Base-by-base conservation (phyloP, 2,329 filamentous ascomycete species). In the Phialocephala subalpina region DNA sequence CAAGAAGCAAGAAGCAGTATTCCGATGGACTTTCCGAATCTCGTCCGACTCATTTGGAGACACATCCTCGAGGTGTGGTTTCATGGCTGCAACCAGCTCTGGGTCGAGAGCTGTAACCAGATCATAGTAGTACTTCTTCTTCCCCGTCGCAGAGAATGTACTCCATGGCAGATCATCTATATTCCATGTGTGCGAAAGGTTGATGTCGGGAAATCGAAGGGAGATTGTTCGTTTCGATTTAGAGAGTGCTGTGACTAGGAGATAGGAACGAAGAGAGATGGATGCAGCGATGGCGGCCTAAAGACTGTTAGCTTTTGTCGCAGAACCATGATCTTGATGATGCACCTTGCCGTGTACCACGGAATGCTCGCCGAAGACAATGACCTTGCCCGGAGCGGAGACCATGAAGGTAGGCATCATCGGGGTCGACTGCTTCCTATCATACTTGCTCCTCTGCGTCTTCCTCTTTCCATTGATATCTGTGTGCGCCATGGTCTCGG, bases 111-210 rank as follows among this genome's bases (percentile, higher is more conserved):
- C 85, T 14, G 93, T 97, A 61, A 96, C 91, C 57, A 94, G 84
- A 72, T 96, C 93, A 80, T 97, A 97, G 82, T 98, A 98, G 74
- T 90, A 92, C 82, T 96, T 97, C 82, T 97, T 97, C 83, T 97
- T 97, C 35, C 85, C 86, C 0, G 93, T 89, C 22, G 90, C 86
- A 25, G 90, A 88, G 80, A 99, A 99, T 18, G 86, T 80, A 8
- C 86, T 82, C 96, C 96, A 99, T 0, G 96, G 96, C 47, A 99
- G 83, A 9, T 92, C 87, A 78, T 97, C 92, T 70, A 99, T 97
- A 77, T 96, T 89, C 96, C 96, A 99, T 0, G 92, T 94, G 79
- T 99, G 94, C 63, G 92, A 85, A 71, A 99, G 85, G 71, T 91
- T 90, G 72, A 98, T 94, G 77, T 99, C 96, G 67, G 94, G 90